These are phyloP conservation scores for Wickerhamomyces rabaulensis DNA, from an alignment of 805 yeast species.

Conservation along the genomic window DNA sequence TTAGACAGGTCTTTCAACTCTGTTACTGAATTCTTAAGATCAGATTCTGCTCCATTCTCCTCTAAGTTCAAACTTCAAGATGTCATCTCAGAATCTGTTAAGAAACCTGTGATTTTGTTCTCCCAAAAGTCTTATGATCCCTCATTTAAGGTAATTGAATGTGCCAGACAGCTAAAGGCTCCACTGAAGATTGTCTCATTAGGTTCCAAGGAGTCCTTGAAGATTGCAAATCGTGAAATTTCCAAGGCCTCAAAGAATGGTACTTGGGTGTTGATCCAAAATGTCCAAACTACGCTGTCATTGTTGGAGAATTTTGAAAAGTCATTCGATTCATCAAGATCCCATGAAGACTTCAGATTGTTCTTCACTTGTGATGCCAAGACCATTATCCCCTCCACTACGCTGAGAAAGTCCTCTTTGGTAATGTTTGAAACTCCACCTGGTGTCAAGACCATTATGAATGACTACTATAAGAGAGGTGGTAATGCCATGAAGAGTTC, in stretches of 20 bases:
- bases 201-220: constrained; percentile 68
- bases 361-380: constrained; percentile 60
- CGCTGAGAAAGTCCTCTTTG: constrained; percentile 50
- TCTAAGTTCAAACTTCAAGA: constrained; percentile 30
- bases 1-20: constrained; percentile 2
- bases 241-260: constrained; percentile 41
- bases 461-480: constrained; percentile 15
- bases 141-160: constrained; percentile 41
- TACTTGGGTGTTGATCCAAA: constrained; percentile 74
- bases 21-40: constrained; percentile 21
- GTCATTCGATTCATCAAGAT: constrained; percentile 29
- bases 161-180: constrained; percentile 30
- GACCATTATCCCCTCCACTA: constrained; percentile 44
- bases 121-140: constrained; percentile 67
- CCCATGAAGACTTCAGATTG: constrained; percentile 40
- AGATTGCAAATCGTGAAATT: constrained; percentile 52
- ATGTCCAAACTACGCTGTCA: constrained; percentile 63
- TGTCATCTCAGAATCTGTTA: constrained; percentile 17
- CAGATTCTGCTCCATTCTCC: constrained; percentile 26
- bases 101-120: constrained; percentile 45
- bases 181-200: constrained; percentile 48
- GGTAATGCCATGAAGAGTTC: constrained; percentile 11
- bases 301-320: constrained; percentile 59
- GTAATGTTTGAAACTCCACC: constrained; percentile 58
- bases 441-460: constrained; percentile 48